phyloP scores from a whole-genome alignment of 768 basidiomycete species.

The Dictyophora rubrovolvata region DNA sequence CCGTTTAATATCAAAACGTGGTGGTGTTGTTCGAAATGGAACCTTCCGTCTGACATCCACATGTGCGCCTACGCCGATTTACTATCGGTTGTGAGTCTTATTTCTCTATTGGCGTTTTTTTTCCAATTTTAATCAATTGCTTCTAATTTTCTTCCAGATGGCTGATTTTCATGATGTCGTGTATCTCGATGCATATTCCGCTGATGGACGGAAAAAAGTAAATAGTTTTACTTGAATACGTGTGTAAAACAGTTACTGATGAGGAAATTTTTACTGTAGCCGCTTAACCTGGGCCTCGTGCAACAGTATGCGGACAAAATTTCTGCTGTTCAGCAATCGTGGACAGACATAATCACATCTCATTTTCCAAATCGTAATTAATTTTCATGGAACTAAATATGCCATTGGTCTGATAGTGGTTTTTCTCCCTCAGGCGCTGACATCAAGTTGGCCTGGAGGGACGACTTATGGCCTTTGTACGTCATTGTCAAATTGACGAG shows the following conservation, averaged over 20 bases:
- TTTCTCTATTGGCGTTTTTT: too few relatives aligned
- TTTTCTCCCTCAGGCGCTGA: constrained; percentile 55
- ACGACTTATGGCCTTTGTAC: constrained; percentile 59
- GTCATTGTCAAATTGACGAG: constrained; percentile 23
- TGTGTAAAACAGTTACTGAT: background rate
- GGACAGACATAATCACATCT: background rate
- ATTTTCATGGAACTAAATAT: background rate
- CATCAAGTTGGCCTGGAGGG: constrained; percentile 12
- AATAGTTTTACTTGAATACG: constrained; percentile 1
- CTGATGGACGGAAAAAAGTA: constrained; percentile 64
- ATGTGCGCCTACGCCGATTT: constrained; percentile 45
- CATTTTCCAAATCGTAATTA: background rate
- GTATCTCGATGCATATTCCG: constrained; percentile 55
- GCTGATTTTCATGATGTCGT: constrained; percentile 68
- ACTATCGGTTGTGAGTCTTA: constrained; percentile 38
- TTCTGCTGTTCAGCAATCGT: background rate
- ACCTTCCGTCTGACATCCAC: constrained; percentile 20
- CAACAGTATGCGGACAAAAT: constrained; percentile 3
- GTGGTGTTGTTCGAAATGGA: constrained; percentile 10
- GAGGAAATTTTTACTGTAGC: constrained; percentile 25
- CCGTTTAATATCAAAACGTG: background rate
- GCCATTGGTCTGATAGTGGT: background rate
- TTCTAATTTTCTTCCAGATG: background rate
- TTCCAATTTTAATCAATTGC: background rate
- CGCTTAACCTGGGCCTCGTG: constrained; percentile 55